Evolutionary conservation across 2,329 filamentous ascomycete genomes (phyloP).

Genomic region (Nemania sp.): DNA sequence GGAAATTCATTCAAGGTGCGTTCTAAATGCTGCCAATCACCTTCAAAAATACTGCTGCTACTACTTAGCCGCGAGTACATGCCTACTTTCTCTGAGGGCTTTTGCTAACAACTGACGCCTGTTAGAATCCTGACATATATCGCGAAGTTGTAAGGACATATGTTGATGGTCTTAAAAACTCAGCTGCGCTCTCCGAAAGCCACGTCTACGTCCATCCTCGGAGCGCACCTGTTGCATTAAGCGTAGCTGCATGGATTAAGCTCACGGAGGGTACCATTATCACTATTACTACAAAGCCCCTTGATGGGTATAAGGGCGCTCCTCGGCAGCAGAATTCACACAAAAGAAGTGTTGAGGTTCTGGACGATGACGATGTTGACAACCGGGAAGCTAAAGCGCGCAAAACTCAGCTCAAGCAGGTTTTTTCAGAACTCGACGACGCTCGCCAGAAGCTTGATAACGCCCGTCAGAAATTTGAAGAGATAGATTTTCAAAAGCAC

Average conservation of each 20-base stretch:
- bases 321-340: neutral
- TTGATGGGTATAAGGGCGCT: neutral
- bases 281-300: conserved; percentile 9
- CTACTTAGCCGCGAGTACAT: no score
- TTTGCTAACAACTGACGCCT: no score
- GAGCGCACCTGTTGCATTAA: neutral
- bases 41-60: no score
- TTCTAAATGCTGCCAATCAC: no score
- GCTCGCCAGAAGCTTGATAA: neutral
- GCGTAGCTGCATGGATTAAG: conserved; percentile 9
- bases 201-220: conserved; percentile 1
- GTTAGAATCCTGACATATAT: neutral
- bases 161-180: conserved; percentile 3
- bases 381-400: neutral
- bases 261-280: conserved; percentile 4
- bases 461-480: no score
- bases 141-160: conserved; percentile 7
- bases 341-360: neutral
- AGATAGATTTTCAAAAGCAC: no score
- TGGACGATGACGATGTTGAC: neutral
- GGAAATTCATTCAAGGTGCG: no score
- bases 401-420: neutral
- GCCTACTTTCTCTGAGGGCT: no score
- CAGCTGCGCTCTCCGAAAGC: neutral
- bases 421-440: neutral